phyloP scores from a whole-genome alignment of 768 basidiomycete species.

The Mycena amicta region DNA sequence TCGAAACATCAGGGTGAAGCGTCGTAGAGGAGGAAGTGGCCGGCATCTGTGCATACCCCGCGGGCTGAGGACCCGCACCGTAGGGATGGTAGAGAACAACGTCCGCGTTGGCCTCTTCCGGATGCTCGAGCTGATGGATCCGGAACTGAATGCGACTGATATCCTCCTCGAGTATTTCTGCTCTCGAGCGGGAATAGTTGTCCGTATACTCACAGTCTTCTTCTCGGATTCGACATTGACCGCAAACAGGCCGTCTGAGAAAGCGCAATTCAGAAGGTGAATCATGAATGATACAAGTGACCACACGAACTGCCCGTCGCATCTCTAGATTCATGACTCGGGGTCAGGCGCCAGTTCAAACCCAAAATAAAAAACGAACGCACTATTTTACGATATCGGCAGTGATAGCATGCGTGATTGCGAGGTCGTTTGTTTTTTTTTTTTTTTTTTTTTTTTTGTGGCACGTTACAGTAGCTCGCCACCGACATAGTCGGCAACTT shows the following conservation, averaged over 20 bases:
- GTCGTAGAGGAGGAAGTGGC: neutral
- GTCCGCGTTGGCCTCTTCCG: conserved; percentile 11
- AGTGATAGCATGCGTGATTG: conserved; percentile 11
- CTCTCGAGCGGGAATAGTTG: conserved; percentile 37
- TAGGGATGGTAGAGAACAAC: conserved; percentile 33
- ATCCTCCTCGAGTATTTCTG: conserved; percentile 42
- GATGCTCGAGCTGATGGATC: conserved; percentile 37
- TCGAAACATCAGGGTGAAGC: neutral
- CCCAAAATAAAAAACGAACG: neutral
- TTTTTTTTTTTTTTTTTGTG: too few relatives aligned
- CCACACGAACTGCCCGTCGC: conserved; percentile 15
- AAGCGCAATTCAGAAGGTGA: neutral
- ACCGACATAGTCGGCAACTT: conserved; percentile 6
- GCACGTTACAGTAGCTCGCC: too few relatives aligned
- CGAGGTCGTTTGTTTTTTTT: too few relatives aligned
- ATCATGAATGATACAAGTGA: neutral
- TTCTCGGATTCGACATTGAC: conserved; percentile 38
- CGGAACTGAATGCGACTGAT: conserved; percentile 38
- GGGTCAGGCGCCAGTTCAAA: neutral
- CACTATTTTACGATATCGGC: conserved; percentile 14
- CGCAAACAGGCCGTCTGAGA: conserved; percentile 38
- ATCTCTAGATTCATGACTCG: conserved; percentile 8
- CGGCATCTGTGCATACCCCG: conserved; percentile 2
- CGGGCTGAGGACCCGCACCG: neutral
- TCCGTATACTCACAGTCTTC: conserved; percentile 52